Evolutionary conservation across 768 basidiomycete species (phyloP), one percentile per base, ranked within the genome.

Genomic region (Collybia nuda): DNA sequence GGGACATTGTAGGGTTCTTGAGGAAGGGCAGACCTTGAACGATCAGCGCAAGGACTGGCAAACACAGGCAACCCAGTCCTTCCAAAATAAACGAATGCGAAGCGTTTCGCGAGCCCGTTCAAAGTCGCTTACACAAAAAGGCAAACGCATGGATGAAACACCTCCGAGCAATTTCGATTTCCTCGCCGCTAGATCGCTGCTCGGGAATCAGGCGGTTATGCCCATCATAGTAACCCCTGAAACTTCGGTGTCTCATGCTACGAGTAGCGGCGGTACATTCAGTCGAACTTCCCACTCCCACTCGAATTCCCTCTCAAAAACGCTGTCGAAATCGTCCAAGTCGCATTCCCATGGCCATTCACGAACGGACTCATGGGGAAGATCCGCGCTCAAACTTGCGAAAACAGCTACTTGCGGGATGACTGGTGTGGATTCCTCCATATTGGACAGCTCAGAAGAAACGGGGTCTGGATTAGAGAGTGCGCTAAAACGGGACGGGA

Each of bases 1-100:
- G 51, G 24, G 23, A 14, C 18, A 11, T 22, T 24, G 12, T 53
- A 90, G 88, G 57, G 88, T 90, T 19, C 68, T 91, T 8, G 79
- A 81, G 52, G 86, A 89, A 53, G 79, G 83, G 9, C 70, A 80
- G 47, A 70, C 70, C 40, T 73, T 90, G 9, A 76, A 82, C n/a
- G 72, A 71, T 44, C 79, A 90, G 53, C 82, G 89, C 14, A 75
- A 77, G 44, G 68, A 73, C 55, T 91, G 89, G 89, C 80, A 85
- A 56, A 61, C 66, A 2, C 79, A 85, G 53, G 89, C 89, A 0
- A 67, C 70, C 0, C 69, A 66, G 26, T 88, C 88, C 5, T 77
- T 88, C 52, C 81, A 82, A 45, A 88, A 89, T 62, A 81, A 77
- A 54, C 78, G 74, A 14, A 74, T 82, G 7, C 79, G 87, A 28